phyloP scores from a whole-genome alignment of 441 rosid species.

The Pelargonium cotyledonis region DNA sequence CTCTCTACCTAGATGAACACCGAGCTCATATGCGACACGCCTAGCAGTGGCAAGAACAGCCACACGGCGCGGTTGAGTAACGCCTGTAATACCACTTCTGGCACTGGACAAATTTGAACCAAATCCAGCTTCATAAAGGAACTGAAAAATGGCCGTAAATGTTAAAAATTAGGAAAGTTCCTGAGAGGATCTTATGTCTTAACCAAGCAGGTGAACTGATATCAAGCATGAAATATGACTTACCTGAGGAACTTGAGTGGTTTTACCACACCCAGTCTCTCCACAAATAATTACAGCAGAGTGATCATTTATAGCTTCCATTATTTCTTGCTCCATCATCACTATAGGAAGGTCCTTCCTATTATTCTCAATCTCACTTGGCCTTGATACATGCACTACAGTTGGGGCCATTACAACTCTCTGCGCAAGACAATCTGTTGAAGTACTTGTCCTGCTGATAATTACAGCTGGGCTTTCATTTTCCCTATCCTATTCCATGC shows the following conservation, averaged over 20 bases:
- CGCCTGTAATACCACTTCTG: slow-evolving; percentile 68
- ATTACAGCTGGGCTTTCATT: slow-evolving; percentile 24
- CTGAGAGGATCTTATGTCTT: slow-evolving; percentile 1
- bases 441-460: slow-evolving; percentile 18
- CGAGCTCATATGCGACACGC: slow-evolving; percentile 89
- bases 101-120: slow-evolving; percentile 49
- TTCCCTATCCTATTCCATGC: slow-evolving; percentile 35
- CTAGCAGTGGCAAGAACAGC: slow-evolving; percentile 93
- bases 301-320: slow-evolving; percentile 83
- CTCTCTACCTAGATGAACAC: slow-evolving; percentile 69
- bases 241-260: slow-evolving; percentile 98
- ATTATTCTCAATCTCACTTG: slow-evolving; percentile 54
- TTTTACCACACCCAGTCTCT: slow-evolving; percentile 97
- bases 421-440: slow-evolving; percentile 24
- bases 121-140: slow-evolving; percentile 88
- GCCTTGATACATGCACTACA: slow-evolving; percentile 49
- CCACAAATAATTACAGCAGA: slow-evolving; percentile 65
- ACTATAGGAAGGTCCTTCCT: slow-evolving; percentile 89
- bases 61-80: slow-evolving; percentile 88
- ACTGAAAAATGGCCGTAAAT: slow-evolving; percentile 37
- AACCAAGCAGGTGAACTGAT: slow-evolving; percentile 5
- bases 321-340: slow-evolving; percentile 98
- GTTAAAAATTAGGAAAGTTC: slow-evolving; percentile 16
- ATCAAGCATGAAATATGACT: slow-evolving; percentile 20
- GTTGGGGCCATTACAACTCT: slow-evolving; percentile 32